Percentiles rank a stretch among this genome's conserved stretches.
phyloP scores from a whole-genome alignment of 345 rosid species.

The Populus euphratica region DNA sequence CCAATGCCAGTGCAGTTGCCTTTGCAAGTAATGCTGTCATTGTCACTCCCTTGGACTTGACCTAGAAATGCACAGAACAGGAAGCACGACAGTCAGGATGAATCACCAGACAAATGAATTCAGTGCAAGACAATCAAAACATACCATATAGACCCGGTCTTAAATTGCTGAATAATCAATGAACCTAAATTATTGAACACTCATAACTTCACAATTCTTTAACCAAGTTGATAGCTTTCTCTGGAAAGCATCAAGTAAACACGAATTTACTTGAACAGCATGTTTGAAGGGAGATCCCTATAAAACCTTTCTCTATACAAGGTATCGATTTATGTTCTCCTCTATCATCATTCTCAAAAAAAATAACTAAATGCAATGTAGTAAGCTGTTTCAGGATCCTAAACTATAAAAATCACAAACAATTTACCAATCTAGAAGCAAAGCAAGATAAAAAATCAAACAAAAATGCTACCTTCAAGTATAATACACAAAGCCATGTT shows the following conservation, averaged over 20 bases:
- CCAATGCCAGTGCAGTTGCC: slow-evolving; percentile 90
- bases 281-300: neutral
- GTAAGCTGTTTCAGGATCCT: neutral
- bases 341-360: neutral
- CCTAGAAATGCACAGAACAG: slow-evolving; percentile 39
- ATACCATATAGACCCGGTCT: neutral
- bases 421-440: neutral
- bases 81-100: neutral
- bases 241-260: neutral
- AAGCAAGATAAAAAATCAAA: neutral
- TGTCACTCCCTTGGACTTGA: slow-evolving; percentile 92
- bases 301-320: neutral
- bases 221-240: neutral
- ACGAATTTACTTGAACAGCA: neutral
- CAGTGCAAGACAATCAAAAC: neutral
- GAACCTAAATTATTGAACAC: neutral
- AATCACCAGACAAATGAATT: neutral
- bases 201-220: neutral
- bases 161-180: neutral
- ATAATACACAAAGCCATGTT: neutral
- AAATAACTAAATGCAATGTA: neutral
- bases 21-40: slow-evolving; percentile 94
- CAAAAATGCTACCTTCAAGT: neutral
- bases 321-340: neutral
- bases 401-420: neutral